Conservation (phyloP, 169 alveolate species). For the Plasmodium ovale region DNA sequence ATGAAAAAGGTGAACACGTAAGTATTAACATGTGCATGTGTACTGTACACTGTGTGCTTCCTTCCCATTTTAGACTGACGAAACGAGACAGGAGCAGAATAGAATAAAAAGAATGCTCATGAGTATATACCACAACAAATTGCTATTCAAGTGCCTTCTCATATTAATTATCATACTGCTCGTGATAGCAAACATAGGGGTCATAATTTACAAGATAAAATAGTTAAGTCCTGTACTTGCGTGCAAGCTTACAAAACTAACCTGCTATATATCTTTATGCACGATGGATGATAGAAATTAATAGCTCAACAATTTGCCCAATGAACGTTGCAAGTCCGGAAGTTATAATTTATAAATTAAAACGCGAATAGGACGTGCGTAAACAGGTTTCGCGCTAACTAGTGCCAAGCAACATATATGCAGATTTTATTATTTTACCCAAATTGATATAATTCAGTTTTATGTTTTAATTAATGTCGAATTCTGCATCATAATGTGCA, state of each 20-base stretch:
- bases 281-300: too few species aligned
- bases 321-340: too few species aligned
- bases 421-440: too few species aligned
- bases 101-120: constrained; percentile 42
- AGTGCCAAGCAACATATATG: too few species aligned
- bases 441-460: too few species aligned
- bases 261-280: background rate
- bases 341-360: too few species aligned
- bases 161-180: constrained; percentile 28
- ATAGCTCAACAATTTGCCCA: too few species aligned
- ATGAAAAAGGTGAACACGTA: too few species aligned
- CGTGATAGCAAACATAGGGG: constrained; percentile 70
- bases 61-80: constrained; percentile 26
- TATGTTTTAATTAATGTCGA: background rate
- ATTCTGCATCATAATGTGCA: background rate
- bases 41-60: too few species aligned
- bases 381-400: too few species aligned
- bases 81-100: constrained; percentile 49
- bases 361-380: too few species aligned
- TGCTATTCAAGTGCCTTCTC: constrained; percentile 25
- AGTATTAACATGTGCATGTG: too few species aligned
- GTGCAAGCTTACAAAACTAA: background rate
- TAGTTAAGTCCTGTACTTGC: background rate
- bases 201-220: constrained; percentile 52
- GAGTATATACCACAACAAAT: constrained; percentile 58